phyloP scores from a whole-genome alignment of 495 filamentous ascomycete genomes.

The Coniosporium apollinis region DNA sequence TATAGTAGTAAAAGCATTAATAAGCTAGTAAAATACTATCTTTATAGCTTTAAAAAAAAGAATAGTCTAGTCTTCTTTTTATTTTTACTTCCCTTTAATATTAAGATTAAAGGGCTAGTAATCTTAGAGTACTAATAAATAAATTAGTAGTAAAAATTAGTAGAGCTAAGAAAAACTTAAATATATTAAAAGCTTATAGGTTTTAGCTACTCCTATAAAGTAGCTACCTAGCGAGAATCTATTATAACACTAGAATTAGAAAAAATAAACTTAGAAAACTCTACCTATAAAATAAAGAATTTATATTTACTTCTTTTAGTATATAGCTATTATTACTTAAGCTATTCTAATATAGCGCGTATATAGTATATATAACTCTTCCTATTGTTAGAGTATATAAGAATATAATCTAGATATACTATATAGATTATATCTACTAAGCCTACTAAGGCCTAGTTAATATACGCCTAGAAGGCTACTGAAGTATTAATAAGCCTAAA shows the following conservation, averaged over 20 bases:
- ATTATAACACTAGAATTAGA: conserved; percentile 15
- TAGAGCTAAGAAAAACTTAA: conserved; percentile 12
- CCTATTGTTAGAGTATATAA: conserved; percentile 3
- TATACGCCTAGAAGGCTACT: conserved; percentile 2
- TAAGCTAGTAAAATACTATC: conserved; percentile 30
- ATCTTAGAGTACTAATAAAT: conserved; percentile 10
- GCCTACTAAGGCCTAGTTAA: conserved; percentile 4
- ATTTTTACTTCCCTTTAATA: too few relatives aligned
- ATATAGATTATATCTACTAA: conserved; percentile 4
- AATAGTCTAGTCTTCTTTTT: conserved; percentile 8
- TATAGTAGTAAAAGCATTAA: conserved; percentile 28
- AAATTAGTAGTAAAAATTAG: conserved; percentile 14
- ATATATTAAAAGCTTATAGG: conserved; percentile 9
- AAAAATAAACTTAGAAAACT: conserved; percentile 20
- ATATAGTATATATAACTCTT: conserved; percentile 4
- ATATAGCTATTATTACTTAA: conserved; percentile 5
- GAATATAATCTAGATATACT: conserved; percentile 9
- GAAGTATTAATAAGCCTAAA: conserved; percentile 6
- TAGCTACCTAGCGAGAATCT: conserved; percentile 14
- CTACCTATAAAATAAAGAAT: conserved; percentile 17
- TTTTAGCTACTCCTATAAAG: conserved; percentile 6
- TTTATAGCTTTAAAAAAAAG: conserved; percentile 8
- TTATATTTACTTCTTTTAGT: conserved; percentile 19
- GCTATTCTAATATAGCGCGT: not conserved
- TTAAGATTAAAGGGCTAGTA: conserved; percentile 1